Conservation (phyloP, 2,329 filamentous ascomycete genomes). For the Xylaria sp. region DNA sequence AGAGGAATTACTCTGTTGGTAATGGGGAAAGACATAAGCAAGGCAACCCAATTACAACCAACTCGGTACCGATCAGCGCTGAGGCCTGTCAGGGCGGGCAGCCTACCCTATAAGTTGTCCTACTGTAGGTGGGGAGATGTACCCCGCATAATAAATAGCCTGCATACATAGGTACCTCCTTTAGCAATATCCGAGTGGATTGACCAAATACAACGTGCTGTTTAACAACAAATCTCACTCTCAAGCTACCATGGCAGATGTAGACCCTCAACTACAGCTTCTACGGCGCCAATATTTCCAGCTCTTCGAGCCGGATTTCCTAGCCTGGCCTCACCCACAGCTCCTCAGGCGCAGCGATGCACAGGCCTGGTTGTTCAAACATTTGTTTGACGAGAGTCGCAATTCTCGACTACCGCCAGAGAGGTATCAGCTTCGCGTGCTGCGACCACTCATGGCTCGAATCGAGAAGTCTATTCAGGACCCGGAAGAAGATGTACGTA, state of each 20-base stretch:
- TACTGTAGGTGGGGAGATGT: constrained; percentile 5
- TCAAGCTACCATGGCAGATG: constrained; percentile 35
- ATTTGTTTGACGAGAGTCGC: constrained; percentile 65
- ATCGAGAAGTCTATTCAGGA: constrained; percentile 69
- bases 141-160: constrained; percentile 3
- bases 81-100: constrained; percentile 11
- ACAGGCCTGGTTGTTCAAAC: constrained; percentile 59
- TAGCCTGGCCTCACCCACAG: constrained; percentile 48
- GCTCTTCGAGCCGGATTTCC: constrained; percentile 50
- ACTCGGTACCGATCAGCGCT: not conserved
- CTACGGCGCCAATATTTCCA: constrained; percentile 50
- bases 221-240: not conserved
- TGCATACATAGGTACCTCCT: not conserved
- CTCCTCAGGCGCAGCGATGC: constrained; percentile 46
- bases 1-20: not conserved
- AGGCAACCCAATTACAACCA: not conserved
- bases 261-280: constrained; percentile 46
- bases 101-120: constrained; percentile 4
- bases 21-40: not conserved
- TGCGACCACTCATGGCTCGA: constrained; percentile 67
- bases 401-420: constrained; percentile 64
- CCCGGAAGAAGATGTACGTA: constrained; percentile 67
- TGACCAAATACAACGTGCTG: not conserved
- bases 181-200: not conserved
- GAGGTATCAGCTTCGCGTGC: constrained; percentile 68